phyloP scores from a whole-genome alignment of 345 rosid genomes.

The Brassica cretica region DNA sequence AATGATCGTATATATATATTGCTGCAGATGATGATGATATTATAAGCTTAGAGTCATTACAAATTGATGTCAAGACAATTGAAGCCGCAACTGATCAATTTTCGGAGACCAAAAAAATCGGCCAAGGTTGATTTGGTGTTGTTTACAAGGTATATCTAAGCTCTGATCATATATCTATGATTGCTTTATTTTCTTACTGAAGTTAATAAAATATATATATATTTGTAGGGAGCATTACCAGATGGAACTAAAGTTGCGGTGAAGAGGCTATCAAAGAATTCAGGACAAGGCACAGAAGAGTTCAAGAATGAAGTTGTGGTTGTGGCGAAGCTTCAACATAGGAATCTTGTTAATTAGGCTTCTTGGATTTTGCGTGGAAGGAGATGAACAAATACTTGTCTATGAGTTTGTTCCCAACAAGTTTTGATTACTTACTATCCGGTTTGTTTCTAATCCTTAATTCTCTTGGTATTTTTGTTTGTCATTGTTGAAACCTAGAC shows the following conservation, averaged over 20 bases:
- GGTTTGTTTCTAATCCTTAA: background rate
- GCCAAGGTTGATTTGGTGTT: conserved; percentile 35
- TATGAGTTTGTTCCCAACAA: conserved; percentile 46
- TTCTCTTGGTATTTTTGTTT: background rate
- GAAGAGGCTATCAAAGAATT: conserved; percentile 42
- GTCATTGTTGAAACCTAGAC: background rate
- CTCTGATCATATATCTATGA: background rate
- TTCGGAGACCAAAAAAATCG: background rate
- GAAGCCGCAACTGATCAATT: conserved; percentile 23
- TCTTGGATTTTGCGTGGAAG: conserved; percentile 44
- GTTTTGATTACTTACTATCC: conserved; percentile 45
- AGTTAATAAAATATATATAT: too few relatives aligned
- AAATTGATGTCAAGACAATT: conserved; percentile 19
- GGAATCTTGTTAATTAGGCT: conserved; percentile 46
- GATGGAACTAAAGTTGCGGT: conserved; percentile 45
- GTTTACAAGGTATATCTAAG: conserved; percentile 32
- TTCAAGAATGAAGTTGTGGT: conserved; percentile 48
- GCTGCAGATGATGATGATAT: conserved; percentile 20
- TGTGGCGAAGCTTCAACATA: conserved; percentile 55
- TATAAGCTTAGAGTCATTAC: conserved; percentile 7
- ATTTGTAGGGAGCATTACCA: conserved; percentile 8
- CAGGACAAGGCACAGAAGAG: conserved; percentile 45
- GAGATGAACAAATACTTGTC: conserved; percentile 44
- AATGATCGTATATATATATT: background rate
- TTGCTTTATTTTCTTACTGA: background rate